Percentiles rank a stretch among this genome's conserved stretches.
These are phyloP conservation scores for Xanthoceras sorbifolium DNA, from an alignment of 345 rosid genomes.

Conservation along the genomic window DNA sequence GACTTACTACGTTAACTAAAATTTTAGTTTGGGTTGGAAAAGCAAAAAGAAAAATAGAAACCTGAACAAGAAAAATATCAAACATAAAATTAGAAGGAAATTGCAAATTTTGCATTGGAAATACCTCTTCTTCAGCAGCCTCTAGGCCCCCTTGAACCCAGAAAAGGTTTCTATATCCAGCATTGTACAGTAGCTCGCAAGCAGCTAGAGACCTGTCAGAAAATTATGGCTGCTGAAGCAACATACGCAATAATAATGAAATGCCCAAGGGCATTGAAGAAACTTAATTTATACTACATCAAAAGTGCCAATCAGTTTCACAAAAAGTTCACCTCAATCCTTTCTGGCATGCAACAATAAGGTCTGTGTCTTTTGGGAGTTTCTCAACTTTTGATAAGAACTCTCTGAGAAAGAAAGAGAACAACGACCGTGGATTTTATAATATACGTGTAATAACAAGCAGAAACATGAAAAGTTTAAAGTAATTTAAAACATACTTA, in stretches of 20 bases:
- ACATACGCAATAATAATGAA: background rate
- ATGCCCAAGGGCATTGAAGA: background rate
- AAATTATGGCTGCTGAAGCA: slow-evolving; percentile 19
- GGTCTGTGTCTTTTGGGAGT: slow-evolving; percentile 76
- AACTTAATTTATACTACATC: background rate
- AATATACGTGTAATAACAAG: slow-evolving; percentile 6
- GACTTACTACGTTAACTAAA: slow-evolving; percentile 13
- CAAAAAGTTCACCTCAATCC: slow-evolving; percentile 69
- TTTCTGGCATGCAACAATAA: slow-evolving; percentile 91
- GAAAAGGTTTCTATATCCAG: slow-evolving; percentile 81
- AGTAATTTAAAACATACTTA: slow-evolving; percentile 44
- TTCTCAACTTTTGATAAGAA: slow-evolving; percentile 67
- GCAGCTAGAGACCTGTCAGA: slow-evolving; percentile 85
- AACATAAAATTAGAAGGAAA: slow-evolving; percentile 22
- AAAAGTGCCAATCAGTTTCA: slow-evolving; percentile 6
- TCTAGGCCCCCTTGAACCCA: slow-evolving; percentile 96
- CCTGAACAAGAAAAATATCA: slow-evolving; percentile 1
- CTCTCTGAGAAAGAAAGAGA: slow-evolving; percentile 47
- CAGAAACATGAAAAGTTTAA: slow-evolving; percentile 8
- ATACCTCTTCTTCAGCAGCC: slow-evolving; percentile 87
- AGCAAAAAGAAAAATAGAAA: background rate
- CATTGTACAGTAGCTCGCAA: slow-evolving; percentile 67
- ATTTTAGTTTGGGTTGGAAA: slow-evolving; percentile 4
- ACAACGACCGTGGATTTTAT: slow-evolving; percentile 12
- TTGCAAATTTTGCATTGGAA: slow-evolving; percentile 17